A percentile compares a stretch with the other conserved stretches of the same genome.
Evolutionary conservation across 192 early-diverging fungal species (phyloP).

Genomic region (Rhizoclosmatium globosum): DNA sequence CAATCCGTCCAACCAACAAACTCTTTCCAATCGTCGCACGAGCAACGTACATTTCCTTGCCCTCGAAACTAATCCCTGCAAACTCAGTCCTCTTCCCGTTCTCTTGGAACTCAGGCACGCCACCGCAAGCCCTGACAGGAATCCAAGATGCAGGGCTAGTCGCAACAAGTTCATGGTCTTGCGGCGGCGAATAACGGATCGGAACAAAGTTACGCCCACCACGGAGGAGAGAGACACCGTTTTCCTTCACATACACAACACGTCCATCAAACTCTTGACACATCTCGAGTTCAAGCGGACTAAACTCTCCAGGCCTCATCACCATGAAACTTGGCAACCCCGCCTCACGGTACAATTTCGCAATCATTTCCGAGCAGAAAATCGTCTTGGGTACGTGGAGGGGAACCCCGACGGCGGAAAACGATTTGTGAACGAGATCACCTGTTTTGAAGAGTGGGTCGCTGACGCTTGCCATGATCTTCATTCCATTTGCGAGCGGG

Average conservation of each 20-base stretch:
- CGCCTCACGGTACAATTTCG: constrained; percentile 27
- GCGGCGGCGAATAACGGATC: not conserved
- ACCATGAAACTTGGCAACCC: constrained; percentile 35
- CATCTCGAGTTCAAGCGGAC: constrained; percentile 32
- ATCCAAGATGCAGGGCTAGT: constrained; percentile 3
- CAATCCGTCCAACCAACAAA: not conserved
- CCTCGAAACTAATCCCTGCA: constrained; percentile 5
- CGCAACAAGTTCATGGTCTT: not conserved
- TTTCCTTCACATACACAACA: constrained; percentile 6
- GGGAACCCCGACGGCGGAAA: not conserved
- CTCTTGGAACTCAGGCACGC: not conserved
- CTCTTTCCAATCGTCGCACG: constrained; percentile 10
- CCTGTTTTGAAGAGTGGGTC: not conserved
- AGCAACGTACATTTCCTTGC: constrained; percentile 12
- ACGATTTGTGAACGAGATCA: not conserved
- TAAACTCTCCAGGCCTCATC: constrained; percentile 16
- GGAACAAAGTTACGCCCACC: not conserved
- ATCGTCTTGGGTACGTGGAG: not conserved
- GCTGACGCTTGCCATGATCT: not conserved
- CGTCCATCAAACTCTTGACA: constrained; percentile 6
- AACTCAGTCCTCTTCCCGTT: not conserved
- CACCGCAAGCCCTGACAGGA: not conserved
- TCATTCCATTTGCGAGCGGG: constrained; percentile 6
- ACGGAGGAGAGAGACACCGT: not conserved
- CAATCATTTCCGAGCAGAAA: constrained; percentile 48